Evolutionary conservation across 2,329 filamentous ascomycete genomes (phyloP), one percentile per base, ranked within the genome.

Genomic region (Fusarium cyanostomum): DNA sequence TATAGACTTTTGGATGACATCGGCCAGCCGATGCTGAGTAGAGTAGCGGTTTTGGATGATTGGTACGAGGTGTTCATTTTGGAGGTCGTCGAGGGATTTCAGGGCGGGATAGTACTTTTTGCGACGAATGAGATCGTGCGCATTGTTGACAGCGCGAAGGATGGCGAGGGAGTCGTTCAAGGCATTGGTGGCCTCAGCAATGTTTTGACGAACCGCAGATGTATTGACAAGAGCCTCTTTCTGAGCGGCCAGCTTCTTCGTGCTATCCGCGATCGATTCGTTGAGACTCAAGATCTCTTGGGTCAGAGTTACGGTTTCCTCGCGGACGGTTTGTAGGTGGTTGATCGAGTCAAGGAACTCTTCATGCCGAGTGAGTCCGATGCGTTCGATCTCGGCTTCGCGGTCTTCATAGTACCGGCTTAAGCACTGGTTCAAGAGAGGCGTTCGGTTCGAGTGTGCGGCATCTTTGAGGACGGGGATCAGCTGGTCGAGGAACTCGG

Each of bases 101-200:
- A 99, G 83, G 3, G 95, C 95, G 7, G 91, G 92, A 75, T 99
- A 99, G 75, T 98, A 96, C 68, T 93, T 96, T 79, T 97, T 97
- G 78, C 92, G 94, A 34, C 88, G 87, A 43, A 98, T 86, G 56
- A 99, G 82, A 51, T 98, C 95, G 74, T 97, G 93, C 4, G 96
- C 92, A 72, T 97, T 89, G 72, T 99, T 99, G 48, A 96, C 93
- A 8, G 96, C 89, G 55, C 94, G 90, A 33, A 99, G 79, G 31
- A 99, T 95, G 73, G 95, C 94, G 33, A 99, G 81, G 59, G 94
- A 98, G 68, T 96, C 93, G 68, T 92, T 92, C 56, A 99, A 80
- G 3, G 94, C 94, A 75, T 92, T 88, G 1, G 91, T 92, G 10
- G 94, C 92, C 71, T 99, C 94, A 64, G 96, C 92, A 58, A 99